Base-by-base conservation (phyloP, 2,329 filamentous ascomycete species). In the Aspergillus udagawae region DNA sequence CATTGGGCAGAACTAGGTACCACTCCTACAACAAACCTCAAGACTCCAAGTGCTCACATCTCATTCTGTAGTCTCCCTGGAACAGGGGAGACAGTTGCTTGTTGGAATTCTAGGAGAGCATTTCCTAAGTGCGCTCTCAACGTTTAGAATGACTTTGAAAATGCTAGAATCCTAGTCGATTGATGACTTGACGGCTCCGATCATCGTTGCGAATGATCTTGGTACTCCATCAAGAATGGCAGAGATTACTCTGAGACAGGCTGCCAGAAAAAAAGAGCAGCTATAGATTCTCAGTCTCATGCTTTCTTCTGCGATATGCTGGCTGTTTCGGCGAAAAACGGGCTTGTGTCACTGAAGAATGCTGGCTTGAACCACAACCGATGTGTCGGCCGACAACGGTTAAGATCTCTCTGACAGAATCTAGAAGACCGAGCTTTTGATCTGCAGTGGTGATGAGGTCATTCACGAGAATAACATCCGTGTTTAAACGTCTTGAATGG, bases 1-100 rank as follows among this genome's bases (percentile, higher is more conserved):
- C 62, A 63, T 66, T 65, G 51, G 64, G 59, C 44, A 47, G 44
- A 47, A 47, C 41, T 8, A n/a, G n/a, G n/a, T n/a, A 21, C 3
- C 10, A 17, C 32, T 35, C 5, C 25, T 27, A 9, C 32, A 50
- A 20, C 27, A n/a, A 32, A 25, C 10, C 4, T 8, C 17, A 4
- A 4, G 4, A 17, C 32, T 17, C 14, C 32, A 17, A 38, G 32
- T 38, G 14, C 32, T 44, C 41, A 38, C 35, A 14, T 12, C 35
- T 12, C 35, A 38, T 1, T 38, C 5, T 5, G 10, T 5, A 14
- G 17, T 35, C 12, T 20, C 27, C 4, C n/a, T 10, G 14, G 17
- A 29, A 49, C 14, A 49, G 27, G 35, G 9, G 20, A 50, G 21
- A 50, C 21, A n/a, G 9, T 9, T 42, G 38, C 41, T 12, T 32